Base-by-base conservation (phyloP, 2,329 filamentous ascomycete genomes). In the Botrytis fragariae region DNA sequence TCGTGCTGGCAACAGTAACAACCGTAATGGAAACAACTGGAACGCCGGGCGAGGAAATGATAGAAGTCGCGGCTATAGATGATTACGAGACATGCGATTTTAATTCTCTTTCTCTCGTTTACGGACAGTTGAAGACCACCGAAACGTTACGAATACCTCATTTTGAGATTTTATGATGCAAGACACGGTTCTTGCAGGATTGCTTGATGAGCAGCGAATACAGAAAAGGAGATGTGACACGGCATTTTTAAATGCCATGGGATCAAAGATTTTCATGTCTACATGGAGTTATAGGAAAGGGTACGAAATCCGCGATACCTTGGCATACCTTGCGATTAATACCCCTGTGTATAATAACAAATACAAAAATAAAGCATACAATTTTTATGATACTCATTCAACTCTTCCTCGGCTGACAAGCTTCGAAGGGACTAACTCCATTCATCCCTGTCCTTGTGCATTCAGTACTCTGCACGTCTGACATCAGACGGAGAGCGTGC, bases 1-100 rank as follows among this genome's bases (percentile, higher is more conserved):
- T 63, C 69, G 75, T 68, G 72, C 72, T 32, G 61, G 75, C 39
- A 77, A 72, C 42, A 61, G 20, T 29, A 62, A 54, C 20, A 37
- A 48, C 42, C 29, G 76, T 32, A 78, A 76, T 45, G 74, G 75
- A 29, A 67, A 75, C 54, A 78, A 64, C 63, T 71, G 77, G 76
- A 77, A 29, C 25, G 42, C 73, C 48, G 75, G 76, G 68, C 73
- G 77, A 63, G 75, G 77, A 22, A 75, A 75, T 45, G 74, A 51
- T 65, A 64, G 73, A 70, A 74, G 68, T 39, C 75, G 77, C 32
- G 75, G 74, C 32, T 79, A 78, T 72, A 77, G 77, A 78, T 79
- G 76, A 79, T 72, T 14, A 35, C 57, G 22, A 61, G 25, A 45
- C 20, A 10, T 61, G 37, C 68, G 42, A 14, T 68, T 45, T 20